Conservation (phyloP, 2,329 filamentous ascomycete species). For the Penicillium sp. region DNA sequence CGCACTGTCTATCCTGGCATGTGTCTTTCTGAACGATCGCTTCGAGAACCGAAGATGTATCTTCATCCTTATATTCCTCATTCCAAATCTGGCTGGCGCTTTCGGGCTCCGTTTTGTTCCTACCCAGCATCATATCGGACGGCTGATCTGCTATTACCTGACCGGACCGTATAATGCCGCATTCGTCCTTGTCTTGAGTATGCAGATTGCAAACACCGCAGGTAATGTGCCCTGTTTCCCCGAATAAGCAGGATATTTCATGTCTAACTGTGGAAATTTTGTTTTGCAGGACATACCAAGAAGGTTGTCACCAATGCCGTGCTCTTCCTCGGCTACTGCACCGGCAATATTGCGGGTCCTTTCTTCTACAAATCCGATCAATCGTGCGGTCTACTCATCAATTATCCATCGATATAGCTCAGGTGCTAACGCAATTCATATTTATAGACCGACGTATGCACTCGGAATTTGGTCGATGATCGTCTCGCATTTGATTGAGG, state of each 20-base stretch:
- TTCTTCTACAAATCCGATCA: constrained; percentile 62
- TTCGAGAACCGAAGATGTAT: constrained; percentile 51
- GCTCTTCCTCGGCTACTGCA: constrained; percentile 59
- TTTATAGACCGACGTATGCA: constrained; percentile 44
- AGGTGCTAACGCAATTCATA: background rate
- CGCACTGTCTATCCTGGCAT: constrained; percentile 50
- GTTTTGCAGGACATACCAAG: constrained; percentile 54
- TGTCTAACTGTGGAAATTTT: too few species aligned
- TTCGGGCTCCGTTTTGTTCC: constrained; percentile 59
- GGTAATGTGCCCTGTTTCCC: constrained; percentile 18
- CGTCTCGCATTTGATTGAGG: constrained; percentile 54
- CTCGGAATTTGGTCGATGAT: constrained; percentile 60
- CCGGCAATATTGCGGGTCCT: constrained; percentile 61
- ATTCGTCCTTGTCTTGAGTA: constrained; percentile 51
- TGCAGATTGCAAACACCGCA: constrained; percentile 48
- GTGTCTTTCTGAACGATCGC: constrained; percentile 50
- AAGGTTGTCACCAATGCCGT: constrained; percentile 64
- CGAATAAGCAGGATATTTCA: too few species aligned
- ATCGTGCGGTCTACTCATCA: constrained; percentile 25
- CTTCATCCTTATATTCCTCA: constrained; percentile 56
- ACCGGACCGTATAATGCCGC: constrained; percentile 56
- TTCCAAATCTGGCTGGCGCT: constrained; percentile 59
- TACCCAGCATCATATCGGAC: constrained; percentile 49
- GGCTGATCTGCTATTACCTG: constrained; percentile 59
- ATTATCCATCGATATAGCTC: background rate